Conservation (phyloP, 345 rosid species). For the Salix viminalis region DNA sequence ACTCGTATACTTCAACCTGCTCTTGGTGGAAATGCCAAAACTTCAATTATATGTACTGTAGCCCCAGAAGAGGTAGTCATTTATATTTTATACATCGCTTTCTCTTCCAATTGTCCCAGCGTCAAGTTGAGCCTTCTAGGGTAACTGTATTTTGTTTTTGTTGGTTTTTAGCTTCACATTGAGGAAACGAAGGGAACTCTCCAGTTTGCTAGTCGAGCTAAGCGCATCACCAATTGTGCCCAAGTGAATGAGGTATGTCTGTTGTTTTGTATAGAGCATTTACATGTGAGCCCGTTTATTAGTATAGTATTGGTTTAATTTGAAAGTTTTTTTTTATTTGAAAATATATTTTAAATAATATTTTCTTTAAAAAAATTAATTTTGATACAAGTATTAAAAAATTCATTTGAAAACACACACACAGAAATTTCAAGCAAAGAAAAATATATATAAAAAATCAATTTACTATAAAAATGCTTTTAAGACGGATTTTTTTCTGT, state of each 20-base stretch:
- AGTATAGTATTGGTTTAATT: too few species aligned
- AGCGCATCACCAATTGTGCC: conserved; percentile 85
- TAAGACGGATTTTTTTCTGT: too few species aligned
- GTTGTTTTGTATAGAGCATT: not conserved
- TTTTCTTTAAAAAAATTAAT: too few species aligned
- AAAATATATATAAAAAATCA: too few species aligned
- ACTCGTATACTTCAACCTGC: conserved; percentile 98
- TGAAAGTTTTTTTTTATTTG: too few species aligned
- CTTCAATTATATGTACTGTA: conserved; percentile 90
- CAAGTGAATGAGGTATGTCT: conserved; percentile 86
- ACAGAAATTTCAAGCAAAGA: too few species aligned
- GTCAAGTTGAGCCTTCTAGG: conserved; percentile 4
- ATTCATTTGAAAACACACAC: too few species aligned
- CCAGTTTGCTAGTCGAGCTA: conserved; percentile 95
- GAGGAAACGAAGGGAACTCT: conserved; percentile 97
- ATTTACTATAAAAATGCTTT: too few species aligned
- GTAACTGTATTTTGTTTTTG: not conserved
- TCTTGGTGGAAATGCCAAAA: conserved; percentile 94
- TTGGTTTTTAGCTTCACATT: conserved; percentile 58
- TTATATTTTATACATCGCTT: not conserved
- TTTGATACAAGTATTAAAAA: too few species aligned
- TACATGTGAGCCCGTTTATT: not conserved
- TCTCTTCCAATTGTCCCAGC: not conserved
- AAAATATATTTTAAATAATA: too few species aligned
- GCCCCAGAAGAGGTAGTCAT: conserved; percentile 92